Percentiles rank a stretch among this genome's conserved stretches.
Evolutionary conservation across 805 yeast species (phyloP).

Genomic region (Hanseniaspora valbyensis): DNA sequence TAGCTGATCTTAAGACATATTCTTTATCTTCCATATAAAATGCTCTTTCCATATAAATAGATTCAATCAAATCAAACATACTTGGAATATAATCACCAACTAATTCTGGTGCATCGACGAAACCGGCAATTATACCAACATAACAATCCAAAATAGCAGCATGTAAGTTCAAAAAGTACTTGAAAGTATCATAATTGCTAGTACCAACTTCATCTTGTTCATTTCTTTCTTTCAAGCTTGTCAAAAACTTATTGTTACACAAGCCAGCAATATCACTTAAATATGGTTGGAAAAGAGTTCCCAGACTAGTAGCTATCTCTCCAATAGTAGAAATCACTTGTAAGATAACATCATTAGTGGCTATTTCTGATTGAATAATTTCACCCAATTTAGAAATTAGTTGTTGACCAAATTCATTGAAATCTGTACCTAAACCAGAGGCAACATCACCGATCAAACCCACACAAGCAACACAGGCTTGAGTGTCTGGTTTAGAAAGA

Average conservation of each 20-base stretch:
- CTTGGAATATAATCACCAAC: conserved; percentile 55
- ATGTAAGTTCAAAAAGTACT: conserved; percentile 57
- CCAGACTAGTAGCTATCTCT: conserved; percentile 85
- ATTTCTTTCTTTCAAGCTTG: conserved; percentile 42
- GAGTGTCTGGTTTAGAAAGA: conserved; percentile 68
- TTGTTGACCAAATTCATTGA: conserved; percentile 64
- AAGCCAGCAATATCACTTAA: conserved; percentile 69
- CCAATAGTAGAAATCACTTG: conserved; percentile 87
- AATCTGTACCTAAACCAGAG: conserved; percentile 67
- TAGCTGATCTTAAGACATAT: conserved; percentile 61
- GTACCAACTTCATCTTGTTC: conserved; percentile 46
- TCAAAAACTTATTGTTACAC: conserved; percentile 29
- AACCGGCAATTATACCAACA: conserved; percentile 90
- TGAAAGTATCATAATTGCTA: conserved; percentile 60
- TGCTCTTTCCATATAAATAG: conserved; percentile 10
- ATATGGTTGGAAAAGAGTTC: conserved; percentile 63
- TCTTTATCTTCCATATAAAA: conserved; percentile 14
- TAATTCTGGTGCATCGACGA: conserved; percentile 54
- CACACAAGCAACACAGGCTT: conserved; percentile 79
- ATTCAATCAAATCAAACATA: conserved; percentile 57
- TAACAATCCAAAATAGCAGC: conserved; percentile 92
- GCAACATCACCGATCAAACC: conserved; percentile 92
- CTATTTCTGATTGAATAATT: conserved; percentile 52
- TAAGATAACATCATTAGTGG: conserved; percentile 75
- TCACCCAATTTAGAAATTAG: conserved; percentile 76